phyloP scores from a whole-genome alignment of 2,329 filamentous ascomycete genomes.

The Fusarium sp. region DNA sequence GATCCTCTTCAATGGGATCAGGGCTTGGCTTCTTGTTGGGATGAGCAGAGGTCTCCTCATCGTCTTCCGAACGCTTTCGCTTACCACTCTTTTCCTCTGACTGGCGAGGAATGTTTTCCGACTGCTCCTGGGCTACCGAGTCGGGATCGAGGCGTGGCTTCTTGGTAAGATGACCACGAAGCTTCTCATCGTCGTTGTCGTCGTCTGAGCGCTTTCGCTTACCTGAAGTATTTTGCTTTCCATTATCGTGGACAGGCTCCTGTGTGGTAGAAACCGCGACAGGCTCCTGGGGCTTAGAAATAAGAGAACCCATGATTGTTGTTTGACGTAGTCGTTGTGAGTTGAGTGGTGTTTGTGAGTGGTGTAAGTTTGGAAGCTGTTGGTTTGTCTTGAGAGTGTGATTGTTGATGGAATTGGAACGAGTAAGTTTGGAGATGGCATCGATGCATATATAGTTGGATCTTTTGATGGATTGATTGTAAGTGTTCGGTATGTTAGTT shows the following conservation, averaged over 20 bases:
- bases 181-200: background rate
- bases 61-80: background rate
- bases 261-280: background rate
- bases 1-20: background rate
- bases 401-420: background rate
- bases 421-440: background rate
- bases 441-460: background rate
- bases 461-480: background rate
- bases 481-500: background rate
- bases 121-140: background rate
- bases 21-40: background rate
- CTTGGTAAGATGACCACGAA: background rate
- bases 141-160: background rate
- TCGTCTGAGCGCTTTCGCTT: background rate
- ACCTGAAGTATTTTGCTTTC: background rate
- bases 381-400: background rate
- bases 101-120: background rate
- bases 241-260: background rate
- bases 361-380: background rate
- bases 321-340: background rate
- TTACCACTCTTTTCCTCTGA: background rate
- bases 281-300: background rate
- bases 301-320: background rate
- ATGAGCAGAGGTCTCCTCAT: background rate
- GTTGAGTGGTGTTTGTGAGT: background rate